These are phyloP conservation scores for Phytopythium aichiense DNA, from an alignment of 352 stramenopile genomes.

Conservation along the genomic window DNA sequence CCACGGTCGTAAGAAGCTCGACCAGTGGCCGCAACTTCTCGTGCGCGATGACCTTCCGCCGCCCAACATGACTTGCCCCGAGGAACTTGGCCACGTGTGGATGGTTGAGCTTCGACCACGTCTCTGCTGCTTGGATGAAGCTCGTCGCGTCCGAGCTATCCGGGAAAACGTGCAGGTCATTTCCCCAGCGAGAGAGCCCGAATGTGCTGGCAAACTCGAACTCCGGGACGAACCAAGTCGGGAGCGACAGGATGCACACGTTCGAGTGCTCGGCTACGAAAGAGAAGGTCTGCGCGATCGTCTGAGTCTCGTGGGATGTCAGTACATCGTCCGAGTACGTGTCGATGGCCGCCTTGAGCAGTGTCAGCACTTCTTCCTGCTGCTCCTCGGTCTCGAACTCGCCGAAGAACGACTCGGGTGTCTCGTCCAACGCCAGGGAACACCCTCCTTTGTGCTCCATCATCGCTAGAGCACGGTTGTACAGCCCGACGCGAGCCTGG, in stretches of 20 bases:
- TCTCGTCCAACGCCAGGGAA: no score
- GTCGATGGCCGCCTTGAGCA: not conserved
- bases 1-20: not conserved
- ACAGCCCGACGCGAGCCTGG: not conserved
- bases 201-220: slow-evolving; percentile 1
- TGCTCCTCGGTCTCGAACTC: not conserved
- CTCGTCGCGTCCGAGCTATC: no score
- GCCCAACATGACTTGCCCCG: not conserved
- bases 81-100: slow-evolving; percentile 7
- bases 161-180: not conserved
- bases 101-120: not conserved
- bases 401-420: not conserved
- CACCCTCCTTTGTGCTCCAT: not conserved
- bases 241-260: not conserved
- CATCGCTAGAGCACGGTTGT: not conserved
- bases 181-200: slow-evolving; percentile 2
- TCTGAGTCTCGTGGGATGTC: not conserved
- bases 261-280: not conserved
- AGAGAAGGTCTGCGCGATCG: not conserved
- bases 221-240: not conserved
- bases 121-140: not conserved
- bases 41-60: not conserved
- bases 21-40: not conserved
- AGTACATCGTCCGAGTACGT: not conserved
- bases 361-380: not conserved